Base-by-base conservation (phyloP, 495 filamentous ascomycete species). In the Tuber indicum region DNA sequence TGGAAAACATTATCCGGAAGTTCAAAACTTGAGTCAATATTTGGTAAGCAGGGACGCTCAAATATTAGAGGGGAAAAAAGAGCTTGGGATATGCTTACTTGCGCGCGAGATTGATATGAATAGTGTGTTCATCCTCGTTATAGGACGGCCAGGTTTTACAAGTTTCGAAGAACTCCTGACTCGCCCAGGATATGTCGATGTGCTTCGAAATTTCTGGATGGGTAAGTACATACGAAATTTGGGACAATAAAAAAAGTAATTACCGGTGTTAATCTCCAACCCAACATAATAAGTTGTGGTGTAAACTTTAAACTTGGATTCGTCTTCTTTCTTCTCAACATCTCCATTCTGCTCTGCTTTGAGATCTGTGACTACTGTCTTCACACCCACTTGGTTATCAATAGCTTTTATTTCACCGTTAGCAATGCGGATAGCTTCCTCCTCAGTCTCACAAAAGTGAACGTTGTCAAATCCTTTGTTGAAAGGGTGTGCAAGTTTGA, bases 221-320 rank as follows among this genome's bases (percentile, higher is more conserved):
- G 85, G 84, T 81, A 47, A 73, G 72, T 71, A 80, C 76, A 75
- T 43, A 42, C 70, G 77, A 46, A 74, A 58, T 71, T 71, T 72
- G 44, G 70, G 81, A 71, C 76, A n/a, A 21, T 74, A 82, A 71
- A 86, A 83, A 81, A 82, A 75, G 82, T 74, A 41, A 87, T 83
- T 85, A 91, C 91, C 90, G 85, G 90, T 87, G 46, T 86, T 84
- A 72, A 93, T 84, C 78, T 94, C 92, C 62, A 97, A 85, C 43
- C 94, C 94, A 80, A 97, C 91, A 82, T 97, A 97, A 78, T 92
- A 93, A 19, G 93, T 96, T 44, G 92, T 93, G 0, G 93, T 97
- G 82, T 92, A 95, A 26, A 96, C 89, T 75, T 84, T 78, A 70
- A 84, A 77, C 14, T 79, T 78, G n/a, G 76, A 79, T 21, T 84